Percentiles rank a stretch among this genome's conserved stretches.
Evolutionary conservation across 257 asterid species (phyloP).

Genomic region (Jacaranda copaia): DNA sequence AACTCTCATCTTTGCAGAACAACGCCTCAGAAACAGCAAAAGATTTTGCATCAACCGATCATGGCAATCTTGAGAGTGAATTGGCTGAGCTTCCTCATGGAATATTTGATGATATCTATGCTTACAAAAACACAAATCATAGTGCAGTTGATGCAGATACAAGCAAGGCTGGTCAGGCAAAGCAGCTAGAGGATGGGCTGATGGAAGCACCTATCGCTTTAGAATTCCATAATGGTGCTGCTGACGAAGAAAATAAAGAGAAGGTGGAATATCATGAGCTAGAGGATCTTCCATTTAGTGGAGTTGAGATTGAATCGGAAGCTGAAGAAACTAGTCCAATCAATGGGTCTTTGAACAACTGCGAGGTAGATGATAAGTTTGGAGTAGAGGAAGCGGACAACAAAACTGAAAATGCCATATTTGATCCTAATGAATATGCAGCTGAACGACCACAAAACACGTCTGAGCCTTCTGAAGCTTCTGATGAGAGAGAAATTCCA

Average conservation of each 20-base stretch:
- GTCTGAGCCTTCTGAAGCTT: conserved; percentile 10
- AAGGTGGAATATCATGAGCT: conserved; percentile 1
- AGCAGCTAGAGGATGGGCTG: conserved; percentile 30
- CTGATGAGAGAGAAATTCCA: background rate
- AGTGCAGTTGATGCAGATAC: conserved; percentile 3
- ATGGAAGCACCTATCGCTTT: background rate
- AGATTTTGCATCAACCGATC: background rate
- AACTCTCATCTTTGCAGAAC: background rate
- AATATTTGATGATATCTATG: conserved; percentile 20
- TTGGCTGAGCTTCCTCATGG: conserved; percentile 36
- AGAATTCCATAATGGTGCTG: conserved; percentile 17
- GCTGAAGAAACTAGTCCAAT: background rate
- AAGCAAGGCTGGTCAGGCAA: background rate
- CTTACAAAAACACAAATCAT: background rate
- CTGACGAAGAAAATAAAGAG: conserved; percentile 15
- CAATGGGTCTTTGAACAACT: background rate
- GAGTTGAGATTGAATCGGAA: background rate
- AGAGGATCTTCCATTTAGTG: conserved; percentile 23
- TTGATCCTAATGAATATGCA: conserved; percentile 17
- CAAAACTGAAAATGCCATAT: background rate
- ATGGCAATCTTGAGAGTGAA: background rate
- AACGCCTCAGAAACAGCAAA: background rate
- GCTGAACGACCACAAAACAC: conserved; percentile 2
- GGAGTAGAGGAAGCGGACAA: conserved; percentile 6
- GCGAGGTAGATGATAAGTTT: background rate